A percentile compares a stretch with the other conserved stretches of the same genome.
phyloP scores from a whole-genome alignment of 306 rosid genomes.

The Canavalia ensiformis region DNA sequence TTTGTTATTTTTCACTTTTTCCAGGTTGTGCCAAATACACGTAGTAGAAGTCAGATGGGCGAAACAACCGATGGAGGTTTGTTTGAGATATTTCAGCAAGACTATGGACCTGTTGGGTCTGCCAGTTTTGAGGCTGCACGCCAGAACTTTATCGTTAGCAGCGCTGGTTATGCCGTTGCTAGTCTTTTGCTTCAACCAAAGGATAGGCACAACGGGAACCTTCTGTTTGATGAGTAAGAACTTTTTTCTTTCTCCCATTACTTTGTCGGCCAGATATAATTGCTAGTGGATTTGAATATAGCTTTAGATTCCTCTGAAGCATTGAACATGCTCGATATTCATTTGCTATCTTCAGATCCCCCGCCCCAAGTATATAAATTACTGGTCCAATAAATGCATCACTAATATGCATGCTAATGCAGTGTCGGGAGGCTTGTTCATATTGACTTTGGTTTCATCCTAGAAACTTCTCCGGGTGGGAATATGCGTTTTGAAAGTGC shows the following conservation, averaged over 20 bases:
- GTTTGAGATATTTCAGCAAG: constrained; percentile 97
- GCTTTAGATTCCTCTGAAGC: constrained; percentile 35
- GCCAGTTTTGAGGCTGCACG: constrained; percentile 91
- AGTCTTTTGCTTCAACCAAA: constrained; percentile 98
- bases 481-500: constrained; percentile 99
- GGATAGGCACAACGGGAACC: constrained; percentile 98
- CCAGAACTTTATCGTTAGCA: constrained; percentile 90
- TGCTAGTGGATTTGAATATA: constrained; percentile 27
- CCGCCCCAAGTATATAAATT: constrained; percentile 2
- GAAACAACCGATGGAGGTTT: constrained; percentile 98
- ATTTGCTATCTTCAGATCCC: constrained; percentile 33
- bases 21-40: constrained; percentile 94
- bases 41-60: constrained; percentile 99
- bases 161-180: constrained; percentile 99
- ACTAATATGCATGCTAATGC: constrained; percentile 55
- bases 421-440: constrained; percentile 95
- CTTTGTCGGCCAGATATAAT: constrained; percentile 26
- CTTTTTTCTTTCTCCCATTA: constrained; percentile 30
- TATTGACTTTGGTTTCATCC: constrained; percentile 95
- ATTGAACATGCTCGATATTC: constrained; percentile 30
- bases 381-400: constrained; percentile 33
- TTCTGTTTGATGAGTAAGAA: constrained; percentile 83
- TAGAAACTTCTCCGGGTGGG: constrained; percentile 98
- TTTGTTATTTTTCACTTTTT: constrained; percentile 27
- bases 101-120: constrained; percentile 92